Evolutionary conservation across 2,329 filamentous ascomycete species (phyloP), one percentile per base, ranked within the genome.

Genomic region (Graphilbum sp.): DNA sequence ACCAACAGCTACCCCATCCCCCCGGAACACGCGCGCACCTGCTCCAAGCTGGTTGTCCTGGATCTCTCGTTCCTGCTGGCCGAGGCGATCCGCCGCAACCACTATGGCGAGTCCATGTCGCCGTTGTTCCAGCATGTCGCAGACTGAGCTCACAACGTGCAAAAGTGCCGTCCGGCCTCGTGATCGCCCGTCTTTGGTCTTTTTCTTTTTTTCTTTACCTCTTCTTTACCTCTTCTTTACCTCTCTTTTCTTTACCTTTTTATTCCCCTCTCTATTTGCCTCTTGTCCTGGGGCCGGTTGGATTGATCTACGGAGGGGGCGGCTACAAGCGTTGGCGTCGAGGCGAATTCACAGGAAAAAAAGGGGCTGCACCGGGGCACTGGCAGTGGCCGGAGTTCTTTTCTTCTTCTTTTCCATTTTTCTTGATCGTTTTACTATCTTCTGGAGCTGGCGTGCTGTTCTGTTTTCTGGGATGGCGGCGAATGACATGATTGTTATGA

Each of bases 1-100:
- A 98, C 90, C 25, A 96, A 98, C 62, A 92, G 87, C 40, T 96
- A 96, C 57, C 90, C 90, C 3, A 92, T 98, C 46, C 71, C 77
- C 18, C 75, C 79, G 41, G 75, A 82, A 46, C 78, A 80, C 57
- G 67, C 74, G 25, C 72, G 66, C 47, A 72, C 70, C 41, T 77
- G 75, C 37, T 78, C 70, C 60, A 98, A 98, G 66, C 68, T 98
- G 50, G 75, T 92, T 40, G 71, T 95, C 25, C 72, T 98, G 41
- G 87, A 95, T 52, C 70, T 98, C 15, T 92, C 87, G 20, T 82
- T 79, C 53, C 65, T 98, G 37, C 66, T 98, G 31, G 75, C 86
- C 5, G 90, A 98, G 60, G 86, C 87, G 36, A 96, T 98, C 49
- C 74, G 90, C 50, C 76, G 90, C 51, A 96, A 96, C 55, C 88